Evolutionary conservation across 2,329 filamentous ascomycete genomes (phyloP).

Genomic region (Diaporthe vaccinii): DNA sequence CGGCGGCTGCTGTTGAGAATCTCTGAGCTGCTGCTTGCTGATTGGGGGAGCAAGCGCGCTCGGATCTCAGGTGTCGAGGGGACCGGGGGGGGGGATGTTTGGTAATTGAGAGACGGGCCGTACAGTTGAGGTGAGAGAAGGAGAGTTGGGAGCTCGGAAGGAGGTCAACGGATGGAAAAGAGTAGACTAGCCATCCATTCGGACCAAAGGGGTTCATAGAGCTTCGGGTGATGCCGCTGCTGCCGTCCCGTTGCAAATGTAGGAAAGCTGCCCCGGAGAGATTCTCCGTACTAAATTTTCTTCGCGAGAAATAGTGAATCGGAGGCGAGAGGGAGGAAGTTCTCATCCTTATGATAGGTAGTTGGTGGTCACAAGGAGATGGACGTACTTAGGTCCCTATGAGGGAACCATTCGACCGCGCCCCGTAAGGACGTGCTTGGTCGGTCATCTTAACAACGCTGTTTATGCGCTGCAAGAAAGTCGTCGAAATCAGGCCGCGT

Average conservation of each 20-base stretch:
- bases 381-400: not conserved
- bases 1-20: not conserved
- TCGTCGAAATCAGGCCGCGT: not conserved
- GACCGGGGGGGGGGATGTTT: not conserved
- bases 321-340: no score
- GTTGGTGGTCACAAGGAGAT: not conserved
- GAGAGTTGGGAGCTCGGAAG: not conserved
- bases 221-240: not conserved
- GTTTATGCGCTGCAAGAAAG: not conserved
- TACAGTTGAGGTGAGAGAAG: not conserved
- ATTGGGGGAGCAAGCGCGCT: not conserved
- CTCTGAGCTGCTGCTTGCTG: not conserved
- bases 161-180: not conserved
- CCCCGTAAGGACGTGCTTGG: not conserved
- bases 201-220: no score
- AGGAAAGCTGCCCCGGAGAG: not conserved
- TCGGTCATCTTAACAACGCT: not conserved
- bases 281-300: not conserved
- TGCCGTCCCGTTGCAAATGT: not conserved
- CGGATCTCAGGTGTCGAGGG: not conserved
- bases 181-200: not conserved
- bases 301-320: not conserved
- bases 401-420: not conserved
- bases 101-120: accelerated
- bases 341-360: not conserved